Evolutionary conservation across 2,329 filamentous ascomycete genomes (phyloP).

Genomic region (Tolypocladium tropicale): DNA sequence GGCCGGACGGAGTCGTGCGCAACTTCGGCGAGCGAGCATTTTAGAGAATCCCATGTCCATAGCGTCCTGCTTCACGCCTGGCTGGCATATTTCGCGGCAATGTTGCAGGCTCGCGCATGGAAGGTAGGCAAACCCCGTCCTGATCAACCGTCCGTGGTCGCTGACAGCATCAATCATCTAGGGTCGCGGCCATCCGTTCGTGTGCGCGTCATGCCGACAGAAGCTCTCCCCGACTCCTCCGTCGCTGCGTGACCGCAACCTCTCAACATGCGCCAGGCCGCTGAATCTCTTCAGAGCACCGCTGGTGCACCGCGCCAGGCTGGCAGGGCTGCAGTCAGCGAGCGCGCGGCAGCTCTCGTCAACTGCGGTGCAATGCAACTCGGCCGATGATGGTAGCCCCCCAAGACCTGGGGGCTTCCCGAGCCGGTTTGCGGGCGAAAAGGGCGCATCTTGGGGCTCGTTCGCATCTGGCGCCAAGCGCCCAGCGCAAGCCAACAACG

Average conservation of each 20-base stretch:
- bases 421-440: constrained; percentile 10
- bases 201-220: constrained; percentile 29
- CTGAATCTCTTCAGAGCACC: background rate
- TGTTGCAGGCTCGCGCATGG: constrained; percentile 32
- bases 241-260: background rate
- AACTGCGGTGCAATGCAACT: constrained; percentile 11
- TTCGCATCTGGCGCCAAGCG: constrained; percentile 6
- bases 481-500: constrained; percentile 5
- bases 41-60: background rate
- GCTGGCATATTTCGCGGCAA: constrained; percentile 14
- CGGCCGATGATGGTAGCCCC: constrained; percentile 9
- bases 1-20: too few species aligned
- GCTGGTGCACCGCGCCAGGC: background rate
- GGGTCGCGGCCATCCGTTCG: constrained; percentile 27
- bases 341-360: constrained; percentile 16
- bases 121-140: constrained; percentile 19
- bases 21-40: background rate
- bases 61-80: background rate
- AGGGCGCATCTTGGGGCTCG: constrained; percentile 9
- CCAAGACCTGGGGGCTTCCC: constrained; percentile 13
- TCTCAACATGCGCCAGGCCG: background rate
- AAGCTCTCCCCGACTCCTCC: constrained; percentile 12
- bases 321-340: constrained; percentile 1
- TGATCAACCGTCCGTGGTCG: background rate
- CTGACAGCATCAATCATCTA: constrained; percentile 5